phyloP scores from a whole-genome alignment of 2,329 filamentous ascomycete genomes.

The Pezicula radicicola region DNA sequence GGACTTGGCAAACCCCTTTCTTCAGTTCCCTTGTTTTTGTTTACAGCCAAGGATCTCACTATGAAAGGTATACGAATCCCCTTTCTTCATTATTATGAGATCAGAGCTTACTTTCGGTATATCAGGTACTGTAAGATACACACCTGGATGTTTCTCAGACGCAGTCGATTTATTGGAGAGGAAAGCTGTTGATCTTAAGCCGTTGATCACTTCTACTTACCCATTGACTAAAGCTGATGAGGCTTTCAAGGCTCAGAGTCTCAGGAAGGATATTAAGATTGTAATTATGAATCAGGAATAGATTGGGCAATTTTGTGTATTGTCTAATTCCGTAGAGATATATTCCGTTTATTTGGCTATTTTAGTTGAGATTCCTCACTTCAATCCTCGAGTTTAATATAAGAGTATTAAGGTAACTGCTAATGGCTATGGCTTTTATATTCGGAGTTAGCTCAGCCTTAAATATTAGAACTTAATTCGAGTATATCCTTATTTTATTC shows the following conservation, averaged over 20 bases:
- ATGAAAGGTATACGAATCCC: slow-evolving; percentile 14
- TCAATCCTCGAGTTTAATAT: no score
- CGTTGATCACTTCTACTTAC: slow-evolving; percentile 23
- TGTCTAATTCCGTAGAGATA: neutral
- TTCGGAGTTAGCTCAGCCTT: no score
- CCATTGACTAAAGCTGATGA: slow-evolving; percentile 14
- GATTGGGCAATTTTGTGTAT: neutral
- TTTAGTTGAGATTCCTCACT: no score
- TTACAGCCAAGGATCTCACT: slow-evolving; percentile 22
- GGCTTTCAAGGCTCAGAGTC: slow-evolving; percentile 20
- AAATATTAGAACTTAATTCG: no score
- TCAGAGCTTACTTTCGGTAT: neutral
- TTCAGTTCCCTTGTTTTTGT: slow-evolving; percentile 16
- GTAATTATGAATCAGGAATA: slow-evolving; percentile 22
- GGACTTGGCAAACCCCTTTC: slow-evolving; percentile 19
- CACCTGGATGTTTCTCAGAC: slow-evolving; percentile 22
- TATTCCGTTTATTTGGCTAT: neutral
- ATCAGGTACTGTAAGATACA: slow-evolving; percentile 21
- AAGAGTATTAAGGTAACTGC: no score
- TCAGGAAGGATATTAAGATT: slow-evolving; percentile 21
- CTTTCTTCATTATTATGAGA: neutral
- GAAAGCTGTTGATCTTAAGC: slow-evolving; percentile 20
- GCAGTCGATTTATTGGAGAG: slow-evolving; percentile 19
- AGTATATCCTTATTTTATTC: no score
- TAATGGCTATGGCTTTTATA: no score